Evolutionary conservation across 352 stramenopile genomes (phyloP).

Genomic region (Phytophthora pistaciae): DNA sequence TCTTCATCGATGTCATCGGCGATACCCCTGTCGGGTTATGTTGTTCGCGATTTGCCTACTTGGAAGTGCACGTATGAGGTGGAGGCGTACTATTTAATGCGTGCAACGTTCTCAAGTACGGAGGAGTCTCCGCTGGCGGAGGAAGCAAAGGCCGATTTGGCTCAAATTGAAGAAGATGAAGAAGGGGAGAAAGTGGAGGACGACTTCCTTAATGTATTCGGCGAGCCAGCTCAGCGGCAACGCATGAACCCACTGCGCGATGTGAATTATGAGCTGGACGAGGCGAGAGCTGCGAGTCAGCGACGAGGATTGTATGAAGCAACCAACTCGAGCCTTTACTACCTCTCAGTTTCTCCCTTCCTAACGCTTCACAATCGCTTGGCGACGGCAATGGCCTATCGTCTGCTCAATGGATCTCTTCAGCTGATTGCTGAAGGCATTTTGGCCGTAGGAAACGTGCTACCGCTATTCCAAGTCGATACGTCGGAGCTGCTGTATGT

Average conservation of each 20-base stretch:
- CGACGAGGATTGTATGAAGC: conserved; percentile 83
- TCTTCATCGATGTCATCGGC: conserved; percentile 49
- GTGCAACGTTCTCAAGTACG: conserved; percentile 76
- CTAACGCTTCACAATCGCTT: conserved; percentile 88
- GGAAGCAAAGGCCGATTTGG: conserved; percentile 30
- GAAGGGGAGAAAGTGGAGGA: conserved; percentile 78
- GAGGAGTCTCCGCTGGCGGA: conserved; percentile 50
- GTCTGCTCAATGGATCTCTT: conserved; percentile 81
- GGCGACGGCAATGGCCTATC: conserved; percentile 85
- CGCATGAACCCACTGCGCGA: conserved; percentile 71
- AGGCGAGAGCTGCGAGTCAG: conserved; percentile 78
- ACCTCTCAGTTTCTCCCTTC: conserved; percentile 85
- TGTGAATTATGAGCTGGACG: conserved; percentile 84
- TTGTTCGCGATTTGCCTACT: conserved; percentile 84
- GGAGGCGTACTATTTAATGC: conserved; percentile 90
- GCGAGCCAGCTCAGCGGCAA: conserved; percentile 51
- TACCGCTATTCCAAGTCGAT: conserved; percentile 89
- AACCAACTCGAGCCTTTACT: conserved; percentile 87
- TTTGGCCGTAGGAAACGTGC: conserved; percentile 81
- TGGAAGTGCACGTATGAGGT: conserved; percentile 92
- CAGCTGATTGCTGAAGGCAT: conserved; percentile 89
- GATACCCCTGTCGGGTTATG: conserved; percentile 74
- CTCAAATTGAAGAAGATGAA: conserved; percentile 64
- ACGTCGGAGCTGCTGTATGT: conserved; percentile 69
- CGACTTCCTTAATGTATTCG: conserved; percentile 85